Base-by-base conservation (phyloP, 2,329 filamentous ascomycete genomes). In the Diaporthe helianthi region DNA sequence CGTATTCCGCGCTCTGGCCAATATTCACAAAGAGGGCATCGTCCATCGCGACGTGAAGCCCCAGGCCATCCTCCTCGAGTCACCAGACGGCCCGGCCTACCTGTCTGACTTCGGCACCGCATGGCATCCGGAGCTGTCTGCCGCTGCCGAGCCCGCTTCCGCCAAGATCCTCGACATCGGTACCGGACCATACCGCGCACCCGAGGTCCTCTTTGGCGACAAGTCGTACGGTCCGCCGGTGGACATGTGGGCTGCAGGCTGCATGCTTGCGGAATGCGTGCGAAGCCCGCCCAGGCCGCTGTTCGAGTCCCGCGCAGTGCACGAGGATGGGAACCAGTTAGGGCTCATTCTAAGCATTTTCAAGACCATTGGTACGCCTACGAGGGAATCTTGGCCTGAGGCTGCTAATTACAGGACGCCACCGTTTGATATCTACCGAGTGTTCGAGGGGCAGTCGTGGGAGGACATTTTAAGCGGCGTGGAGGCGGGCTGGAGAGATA, bases 11-110 rank as follows among this genome's bases (percentile, higher is more conserved):
- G 94, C 89, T 4, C 85, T 99, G 2, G 81, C 81, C 2, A 86
- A 92, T 74, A 83, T 98, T 2, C 96, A 99, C 77, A 74, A 79
- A 9, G 81, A 88, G 29, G 91, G 89, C 9, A 94, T 99, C 69
- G 91, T 99, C 67, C 96, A 99, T 78, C 90, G 96, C 68, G 96
- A 99, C 76, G 83, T 99, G 77, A 99, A 99, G 76, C 96, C 96
- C 0, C 94, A 93, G 0, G 97, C 97, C 65, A 86, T 99, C 44
- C 83, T 98, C 10, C 85, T 97, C 54, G 82, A 86, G 51, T 88
- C 90, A 0, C 82, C 86, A 0, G 82, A 86, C 7, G 92, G 92
- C 0, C 92, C 93, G 5, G 93, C 92, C 4, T 92, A 90, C 74
- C 85, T 99, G 2, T 89, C 93, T 44, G 96, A 99, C 79, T 98